Evolutionary conservation across 768 basidiomycete genomes (phyloP).

Genomic region (Cubamyces sp.): DNA sequence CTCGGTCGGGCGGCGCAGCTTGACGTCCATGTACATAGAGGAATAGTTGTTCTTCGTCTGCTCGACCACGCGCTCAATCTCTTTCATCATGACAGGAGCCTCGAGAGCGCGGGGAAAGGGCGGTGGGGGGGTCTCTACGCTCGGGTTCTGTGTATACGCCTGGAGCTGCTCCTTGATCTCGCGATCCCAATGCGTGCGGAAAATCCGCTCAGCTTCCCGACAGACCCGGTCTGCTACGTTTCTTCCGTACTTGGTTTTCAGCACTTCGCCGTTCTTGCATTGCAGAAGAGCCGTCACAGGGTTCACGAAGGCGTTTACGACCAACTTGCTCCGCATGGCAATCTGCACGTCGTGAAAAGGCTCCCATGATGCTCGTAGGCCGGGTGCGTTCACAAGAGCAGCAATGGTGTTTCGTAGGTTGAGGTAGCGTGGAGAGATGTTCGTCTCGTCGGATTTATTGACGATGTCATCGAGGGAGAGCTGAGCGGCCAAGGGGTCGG

Average conservation of each 20-base stretch:
- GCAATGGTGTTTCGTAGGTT: constrained; percentile 72
- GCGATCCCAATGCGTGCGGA: constrained; percentile 51
- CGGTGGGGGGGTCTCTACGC: constrained; percentile 28
- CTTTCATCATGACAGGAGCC: constrained; percentile 49
- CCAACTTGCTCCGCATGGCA: constrained; percentile 77
- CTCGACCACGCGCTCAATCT: constrained; percentile 61
- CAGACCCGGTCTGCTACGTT: constrained; percentile 60
- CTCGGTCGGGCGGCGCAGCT: constrained; percentile 65
- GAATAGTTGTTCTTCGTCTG: constrained; percentile 71
- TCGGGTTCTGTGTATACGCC: constrained; percentile 24
- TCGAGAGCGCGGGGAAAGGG: constrained; percentile 53
- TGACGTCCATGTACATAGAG: constrained; percentile 78
- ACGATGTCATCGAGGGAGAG: constrained; percentile 60
- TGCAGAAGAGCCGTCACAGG: constrained; percentile 82
- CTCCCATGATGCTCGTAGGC: constrained; percentile 64
- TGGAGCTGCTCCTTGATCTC: constrained; percentile 28
- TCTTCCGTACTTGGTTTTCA: constrained; percentile 47
- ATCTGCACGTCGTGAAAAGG: constrained; percentile 70
- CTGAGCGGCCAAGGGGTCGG: constrained; percentile 39
- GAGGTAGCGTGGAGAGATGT: constrained; percentile 49
- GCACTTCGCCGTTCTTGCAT: constrained; percentile 79
- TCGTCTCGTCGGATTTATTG: constrained; percentile 31
- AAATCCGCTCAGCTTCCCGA: constrained; percentile 69
- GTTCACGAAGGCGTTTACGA: constrained; percentile 81
- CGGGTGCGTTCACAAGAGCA: constrained; percentile 57